Base-by-base conservation (phyloP, 192 early-diverging fungal species). In the Coemansia sp. region DNA sequence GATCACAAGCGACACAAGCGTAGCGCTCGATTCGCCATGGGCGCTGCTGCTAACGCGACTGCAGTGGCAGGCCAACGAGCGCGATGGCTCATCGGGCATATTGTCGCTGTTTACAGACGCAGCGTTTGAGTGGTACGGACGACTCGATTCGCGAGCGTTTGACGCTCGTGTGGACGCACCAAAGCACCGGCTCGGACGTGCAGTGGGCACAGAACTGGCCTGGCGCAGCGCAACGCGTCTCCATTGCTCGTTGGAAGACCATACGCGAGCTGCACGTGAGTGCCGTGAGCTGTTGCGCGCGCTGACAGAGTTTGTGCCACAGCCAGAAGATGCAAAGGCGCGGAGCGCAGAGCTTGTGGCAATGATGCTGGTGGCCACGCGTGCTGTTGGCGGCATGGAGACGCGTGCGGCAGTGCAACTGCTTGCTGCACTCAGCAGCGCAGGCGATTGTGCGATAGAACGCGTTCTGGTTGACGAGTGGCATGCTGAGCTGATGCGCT, bases 151-250 rank as follows among this genome's bases (percentile, higher is more conserved):
- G 2, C 31, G 21, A 1, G 0, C 55, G 3, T 23, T 66, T 10
- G 38, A 17, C n/a, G n/a, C 21, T 17, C 20, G 54, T 14, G 48
- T 73, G 2, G 50, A 50, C 4, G 25, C 60, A n/a, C 61, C 76
- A 1, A 25, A 48, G 1, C 51, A 47, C 21, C 60, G 60, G 1
- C 61, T 73, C 11, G 17, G 44, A 14, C 67, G 59, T 7, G 61
- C 76, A 2, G 64, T 79, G 14, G 76, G 64, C 18, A 73, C 76
- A 5, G 71, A 72, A 62, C 49, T 79, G 9, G 34, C 64, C 0
- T 74, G 67, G 76, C 38, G 56, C 5, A 56, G 64, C 34, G 71
- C 67, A 0, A 49, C 40, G 25, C 42, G 17, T 0, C 53, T 79
- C 0, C 37, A 56, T 17, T 64, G 76, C 56, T n/a, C 67, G 11